Evolutionary conservation across 768 basidiomycete genomes (phyloP).

Genomic region (Fomitopsis pulvina): DNA sequence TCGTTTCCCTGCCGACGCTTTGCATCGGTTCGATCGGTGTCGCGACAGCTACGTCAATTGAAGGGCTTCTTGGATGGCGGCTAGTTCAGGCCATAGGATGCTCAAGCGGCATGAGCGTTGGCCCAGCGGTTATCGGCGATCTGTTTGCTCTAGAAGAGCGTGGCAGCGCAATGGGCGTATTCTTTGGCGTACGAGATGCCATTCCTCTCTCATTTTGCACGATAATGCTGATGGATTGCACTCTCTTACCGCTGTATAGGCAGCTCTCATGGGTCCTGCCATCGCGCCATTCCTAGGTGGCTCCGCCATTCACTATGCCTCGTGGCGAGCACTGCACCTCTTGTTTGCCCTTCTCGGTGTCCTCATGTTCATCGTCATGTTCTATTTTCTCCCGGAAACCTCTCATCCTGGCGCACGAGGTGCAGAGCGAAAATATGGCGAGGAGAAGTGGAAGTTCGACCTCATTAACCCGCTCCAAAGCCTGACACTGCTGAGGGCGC

Average conservation of each 20-base stretch:
- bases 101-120: constrained; percentile 49
- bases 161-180: constrained; percentile 53
- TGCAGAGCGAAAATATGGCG: constrained; percentile 35
- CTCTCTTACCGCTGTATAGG: constrained; percentile 25
- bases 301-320: constrained; percentile 48
- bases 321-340: constrained; percentile 59
- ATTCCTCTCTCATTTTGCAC: not conserved
- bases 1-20: constrained; percentile 52
- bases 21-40: constrained; percentile 57
- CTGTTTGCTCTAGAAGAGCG: constrained; percentile 61
- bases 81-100: constrained; percentile 62
- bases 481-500: constrained; percentile 47
- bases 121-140: constrained; percentile 55
- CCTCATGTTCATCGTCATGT: constrained; percentile 32
- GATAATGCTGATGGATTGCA: not conserved
- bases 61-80: constrained; percentile 52
- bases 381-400: constrained; percentile 56
- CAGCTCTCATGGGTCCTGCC: constrained; percentile 50
- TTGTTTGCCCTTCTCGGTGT: constrained; percentile 35
- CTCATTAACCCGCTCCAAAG: constrained; percentile 58
- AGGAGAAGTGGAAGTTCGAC: constrained; percentile 23
- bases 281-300: constrained; percentile 57
- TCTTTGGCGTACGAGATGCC: constrained; percentile 37
- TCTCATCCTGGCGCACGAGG: constrained; percentile 53
- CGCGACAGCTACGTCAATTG: constrained; percentile 35